These are phyloP conservation scores for Acacia concinna DNA, from an alignment of 331 rosid genomes.

Conservation along the genomic window DNA sequence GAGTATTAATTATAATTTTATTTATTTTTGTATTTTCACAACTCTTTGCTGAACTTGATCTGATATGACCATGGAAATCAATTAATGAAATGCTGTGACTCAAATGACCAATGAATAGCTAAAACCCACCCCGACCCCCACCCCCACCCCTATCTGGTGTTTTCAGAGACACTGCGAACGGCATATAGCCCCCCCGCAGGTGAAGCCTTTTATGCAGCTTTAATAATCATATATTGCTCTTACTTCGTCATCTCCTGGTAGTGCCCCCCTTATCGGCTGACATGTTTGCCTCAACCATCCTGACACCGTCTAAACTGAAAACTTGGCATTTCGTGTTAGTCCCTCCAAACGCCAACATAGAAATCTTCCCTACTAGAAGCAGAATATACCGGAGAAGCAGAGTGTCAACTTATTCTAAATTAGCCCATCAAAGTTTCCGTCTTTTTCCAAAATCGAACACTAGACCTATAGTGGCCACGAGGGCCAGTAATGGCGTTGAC, in stretches of 20 bases:
- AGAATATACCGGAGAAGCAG: slow-evolving; percentile 31
- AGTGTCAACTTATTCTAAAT: slow-evolving; percentile 4
- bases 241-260: background rate
- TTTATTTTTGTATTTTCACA: no score
- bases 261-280: background rate
- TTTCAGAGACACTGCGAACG: background rate
- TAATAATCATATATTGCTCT: background rate
- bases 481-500: slow-evolving; percentile 47
- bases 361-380: slow-evolving; percentile 26
- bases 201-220: background rate
- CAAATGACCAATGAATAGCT: background rate
- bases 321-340: slow-evolving; percentile 32
- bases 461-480: slow-evolving; percentile 34
- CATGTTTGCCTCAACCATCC: slow-evolving; percentile 55
- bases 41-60: background rate
- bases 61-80: background rate
- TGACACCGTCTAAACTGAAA: slow-evolving; percentile 44
- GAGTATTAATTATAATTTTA: no score
- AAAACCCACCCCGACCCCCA: background rate
- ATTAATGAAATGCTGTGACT: background rate
- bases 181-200: background rate
- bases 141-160: background rate
- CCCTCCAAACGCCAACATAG: slow-evolving; percentile 3
- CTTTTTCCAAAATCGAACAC: slow-evolving; percentile 32
- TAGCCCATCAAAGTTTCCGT: background rate